These are phyloP conservation scores for Avena insularis DNA, from an alignment of 176 grass and related monocot genomes.

Conservation along the genomic window DNA sequence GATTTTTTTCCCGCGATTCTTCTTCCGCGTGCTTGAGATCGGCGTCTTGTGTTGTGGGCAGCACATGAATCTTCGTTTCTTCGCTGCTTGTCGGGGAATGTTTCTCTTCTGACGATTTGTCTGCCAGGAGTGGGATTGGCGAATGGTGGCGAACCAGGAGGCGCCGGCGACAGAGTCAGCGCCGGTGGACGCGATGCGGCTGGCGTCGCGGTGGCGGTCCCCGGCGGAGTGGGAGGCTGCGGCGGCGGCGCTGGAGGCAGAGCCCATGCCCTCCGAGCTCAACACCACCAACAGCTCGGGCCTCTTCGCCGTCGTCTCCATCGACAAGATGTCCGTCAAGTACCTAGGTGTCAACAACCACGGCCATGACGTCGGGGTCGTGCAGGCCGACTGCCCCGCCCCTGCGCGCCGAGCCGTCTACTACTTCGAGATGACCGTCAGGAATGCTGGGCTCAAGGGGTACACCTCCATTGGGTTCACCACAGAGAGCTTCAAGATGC, in stretches of 20 bases:
- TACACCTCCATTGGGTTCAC: constrained; percentile 88
- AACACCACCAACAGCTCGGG: constrained; percentile 98
- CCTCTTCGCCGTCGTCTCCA: constrained; percentile 79
- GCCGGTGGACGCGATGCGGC: constrained; percentile 56
- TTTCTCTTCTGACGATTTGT: background rate
- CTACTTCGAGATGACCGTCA: constrained; percentile 95
- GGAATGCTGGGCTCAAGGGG: constrained; percentile 70
- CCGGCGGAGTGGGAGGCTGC: constrained; percentile 61
- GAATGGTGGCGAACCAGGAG: constrained; percentile 62
- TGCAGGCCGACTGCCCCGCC: constrained; percentile 79
- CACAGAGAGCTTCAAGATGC: constrained; percentile 81
- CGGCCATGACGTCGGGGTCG: constrained; percentile 89
- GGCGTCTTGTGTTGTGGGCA: background rate
- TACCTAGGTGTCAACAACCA: constrained; percentile 65
- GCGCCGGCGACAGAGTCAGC: constrained; percentile 16
- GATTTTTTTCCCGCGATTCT: background rate
- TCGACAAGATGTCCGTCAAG: constrained; percentile 83
- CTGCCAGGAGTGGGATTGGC: constrained; percentile 23
- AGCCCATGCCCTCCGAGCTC: constrained; percentile 80
- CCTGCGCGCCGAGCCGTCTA: constrained; percentile 71
- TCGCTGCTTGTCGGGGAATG: background rate
- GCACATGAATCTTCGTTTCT: background rate
- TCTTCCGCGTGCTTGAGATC: constrained; percentile 27
- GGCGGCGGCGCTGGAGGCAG: constrained; percentile 63
- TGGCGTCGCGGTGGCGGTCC: constrained; percentile 79